A percentile compares a stretch with the other conserved stretches of the same genome.
phyloP scores from a whole-genome alignment of 2,329 filamentous ascomycete genomes.

The Fusarium newnesense region DNA sequence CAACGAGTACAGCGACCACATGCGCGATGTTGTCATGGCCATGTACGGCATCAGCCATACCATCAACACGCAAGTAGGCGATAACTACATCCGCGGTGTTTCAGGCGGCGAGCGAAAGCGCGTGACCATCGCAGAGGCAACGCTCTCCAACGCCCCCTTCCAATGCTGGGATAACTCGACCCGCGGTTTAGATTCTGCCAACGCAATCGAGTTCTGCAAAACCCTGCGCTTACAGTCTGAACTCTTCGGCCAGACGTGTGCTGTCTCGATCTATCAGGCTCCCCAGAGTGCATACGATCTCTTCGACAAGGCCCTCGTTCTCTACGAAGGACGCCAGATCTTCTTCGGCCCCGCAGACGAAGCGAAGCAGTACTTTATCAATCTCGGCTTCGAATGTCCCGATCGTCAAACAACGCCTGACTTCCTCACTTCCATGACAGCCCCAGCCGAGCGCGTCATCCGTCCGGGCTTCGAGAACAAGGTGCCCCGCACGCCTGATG shows the following conservation, averaged over 20 bases:
- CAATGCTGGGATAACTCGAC: constrained; percentile 49
- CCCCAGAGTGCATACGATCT: constrained; percentile 68
- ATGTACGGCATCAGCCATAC: constrained; percentile 79
- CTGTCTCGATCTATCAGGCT: constrained; percentile 67
- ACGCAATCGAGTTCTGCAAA: constrained; percentile 45
- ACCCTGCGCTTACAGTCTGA: constrained; percentile 43
- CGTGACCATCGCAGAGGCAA: constrained; percentile 79
- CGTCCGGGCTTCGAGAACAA: constrained; percentile 48
- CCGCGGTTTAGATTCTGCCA: constrained; percentile 45
- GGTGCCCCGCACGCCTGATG: constrained; percentile 51
- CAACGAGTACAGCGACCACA: constrained; percentile 64
- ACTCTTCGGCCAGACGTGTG: constrained; percentile 38
- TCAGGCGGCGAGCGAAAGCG: constrained; percentile 82
- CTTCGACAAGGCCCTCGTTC: constrained; percentile 75
- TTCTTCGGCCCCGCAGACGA: constrained; percentile 69
- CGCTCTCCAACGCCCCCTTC: constrained; percentile 60
- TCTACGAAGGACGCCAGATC: constrained; percentile 75
- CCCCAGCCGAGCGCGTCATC: constrained; percentile 49
- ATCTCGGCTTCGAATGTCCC: constrained; percentile 71
- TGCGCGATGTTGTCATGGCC: constrained; percentile 70
- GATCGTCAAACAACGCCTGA: constrained; percentile 72
- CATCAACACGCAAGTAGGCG: constrained; percentile 76
- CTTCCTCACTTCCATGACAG: constrained; percentile 68
- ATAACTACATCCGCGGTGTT: constrained; percentile 75
- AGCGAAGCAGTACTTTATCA: constrained; percentile 70